Conservation (phyloP, 345 rosid species). For the Hevea brasiliensis region DNA sequence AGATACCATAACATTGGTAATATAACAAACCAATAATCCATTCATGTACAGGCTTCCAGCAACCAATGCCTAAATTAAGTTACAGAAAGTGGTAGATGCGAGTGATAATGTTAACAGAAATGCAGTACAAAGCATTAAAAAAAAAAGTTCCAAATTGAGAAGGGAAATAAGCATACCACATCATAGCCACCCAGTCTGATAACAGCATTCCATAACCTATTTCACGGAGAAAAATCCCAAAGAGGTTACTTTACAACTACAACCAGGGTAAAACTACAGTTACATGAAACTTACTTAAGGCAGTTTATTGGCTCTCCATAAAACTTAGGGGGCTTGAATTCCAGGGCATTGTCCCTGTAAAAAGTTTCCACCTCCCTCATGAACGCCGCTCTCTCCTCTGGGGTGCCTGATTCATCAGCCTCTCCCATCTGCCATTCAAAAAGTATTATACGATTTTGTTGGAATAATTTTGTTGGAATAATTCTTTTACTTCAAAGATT, state of each 20-base stretch:
- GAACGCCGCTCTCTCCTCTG: constrained; percentile 61
- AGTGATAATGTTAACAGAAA: no score
- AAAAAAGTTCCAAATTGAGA: neutral
- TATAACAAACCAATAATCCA: no score
- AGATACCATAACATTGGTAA: no score
- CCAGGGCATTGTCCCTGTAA: constrained; percentile 53
- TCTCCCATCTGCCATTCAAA: constrained; percentile 50
- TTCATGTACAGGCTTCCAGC: no score
- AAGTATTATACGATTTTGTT: neutral
- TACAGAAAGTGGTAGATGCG: no score
- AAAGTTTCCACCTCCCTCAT: constrained; percentile 71
- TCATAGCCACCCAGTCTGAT: constrained; percentile 82
- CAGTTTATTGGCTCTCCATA: constrained; percentile 71
- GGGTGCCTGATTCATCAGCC: constrained; percentile 61
- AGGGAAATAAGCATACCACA: constrained; percentile 50
- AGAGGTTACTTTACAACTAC: constrained; percentile 21
- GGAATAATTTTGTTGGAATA: constrained; percentile 15
- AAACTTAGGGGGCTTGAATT: constrained; percentile 76
- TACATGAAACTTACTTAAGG: constrained; percentile 57
- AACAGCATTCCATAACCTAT: constrained; percentile 87
- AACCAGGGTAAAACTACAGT: constrained; percentile 23
- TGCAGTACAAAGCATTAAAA: neutral
- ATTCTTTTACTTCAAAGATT: constrained; percentile 5
- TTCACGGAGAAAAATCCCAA: constrained; percentile 18
- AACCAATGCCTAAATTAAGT: no score